phyloP scores from a whole-genome alignment of 129 eudicot species.

The Rutidosis leptorrhynchoides region DNA sequence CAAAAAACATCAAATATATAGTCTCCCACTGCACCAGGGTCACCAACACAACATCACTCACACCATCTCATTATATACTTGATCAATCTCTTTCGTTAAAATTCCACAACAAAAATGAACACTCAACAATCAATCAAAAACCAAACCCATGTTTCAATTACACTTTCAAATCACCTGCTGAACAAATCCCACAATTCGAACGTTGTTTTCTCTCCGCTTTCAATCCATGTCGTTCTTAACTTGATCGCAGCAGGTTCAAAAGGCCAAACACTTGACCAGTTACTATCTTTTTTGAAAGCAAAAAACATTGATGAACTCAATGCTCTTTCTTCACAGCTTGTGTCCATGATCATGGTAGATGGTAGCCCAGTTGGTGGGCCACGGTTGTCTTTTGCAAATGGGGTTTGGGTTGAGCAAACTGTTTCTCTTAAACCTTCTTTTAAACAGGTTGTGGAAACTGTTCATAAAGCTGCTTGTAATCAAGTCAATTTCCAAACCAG shows the following conservation, averaged over 20 bases:
- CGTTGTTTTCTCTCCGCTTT: constrained; percentile 11
- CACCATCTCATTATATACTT: neutral
- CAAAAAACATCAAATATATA: neutral
- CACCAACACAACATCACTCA: neutral
- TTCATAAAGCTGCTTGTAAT: neutral
- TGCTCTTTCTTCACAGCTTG: constrained; percentile 3
- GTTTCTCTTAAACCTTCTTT: constrained; percentile 5
- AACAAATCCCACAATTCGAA: neutral
- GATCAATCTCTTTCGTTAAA: neutral
- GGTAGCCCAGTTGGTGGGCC: neutral
- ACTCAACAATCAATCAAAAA: neutral
- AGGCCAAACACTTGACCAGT: neutral
- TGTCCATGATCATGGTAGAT: neutral
- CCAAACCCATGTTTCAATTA: constrained; percentile 3
- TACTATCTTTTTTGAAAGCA: neutral
- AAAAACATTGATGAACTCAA: neutral
- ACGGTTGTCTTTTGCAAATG: neutral
- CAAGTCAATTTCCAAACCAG: neutral
- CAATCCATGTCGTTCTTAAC: constrained; percentile 5
- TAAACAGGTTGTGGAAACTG: neutral
- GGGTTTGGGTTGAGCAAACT: constrained; percentile 4
- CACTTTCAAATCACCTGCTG: constrained; percentile 3
- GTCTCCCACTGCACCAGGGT: too few species aligned
- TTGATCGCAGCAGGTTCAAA: constrained; percentile 4
- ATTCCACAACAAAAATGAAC: neutral